A percentile compares a stretch with the other conserved stretches of the same genome.
These are phyloP conservation scores for Cercophora sp. DNA, from an alignment of 495 filamentous ascomycete species.

Conservation along the genomic window DNA sequence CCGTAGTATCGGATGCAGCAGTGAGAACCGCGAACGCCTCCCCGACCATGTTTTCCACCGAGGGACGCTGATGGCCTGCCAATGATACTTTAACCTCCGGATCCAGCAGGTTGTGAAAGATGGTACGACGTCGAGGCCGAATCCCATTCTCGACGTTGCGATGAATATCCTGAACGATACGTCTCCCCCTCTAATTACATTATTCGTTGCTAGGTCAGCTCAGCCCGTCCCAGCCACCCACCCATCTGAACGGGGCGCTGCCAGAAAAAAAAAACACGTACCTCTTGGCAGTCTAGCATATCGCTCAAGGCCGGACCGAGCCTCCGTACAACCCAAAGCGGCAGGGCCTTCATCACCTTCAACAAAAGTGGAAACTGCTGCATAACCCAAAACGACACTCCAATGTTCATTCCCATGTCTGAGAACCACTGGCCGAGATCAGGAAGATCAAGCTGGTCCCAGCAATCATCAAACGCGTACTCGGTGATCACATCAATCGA, in stretches of 20 bases:
- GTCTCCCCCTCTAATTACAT: no score
- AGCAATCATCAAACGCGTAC: slow-evolving; percentile 2
- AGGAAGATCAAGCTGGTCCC: not conserved
- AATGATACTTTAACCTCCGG: not conserved
- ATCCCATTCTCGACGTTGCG: not conserved
- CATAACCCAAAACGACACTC: not conserved
- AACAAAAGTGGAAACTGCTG: slow-evolving; percentile 1
- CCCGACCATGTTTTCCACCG: not conserved
- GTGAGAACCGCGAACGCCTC: not conserved
- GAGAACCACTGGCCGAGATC: slow-evolving; percentile 3
- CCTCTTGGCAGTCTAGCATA: not conserved
- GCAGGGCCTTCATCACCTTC: not conserved
- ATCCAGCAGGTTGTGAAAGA: slow-evolving; percentile 1
- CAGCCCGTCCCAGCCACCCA: no score
- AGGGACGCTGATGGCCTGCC: not conserved
- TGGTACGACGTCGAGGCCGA: not conserved
- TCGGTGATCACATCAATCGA: not conserved
- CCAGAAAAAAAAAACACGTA: no score
- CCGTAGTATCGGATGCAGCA: not conserved
- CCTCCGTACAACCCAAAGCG: not conserved
- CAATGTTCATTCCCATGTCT: not conserved
- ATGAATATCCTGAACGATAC: not conserved
- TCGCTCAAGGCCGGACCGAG: not conserved
- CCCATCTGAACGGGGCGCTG: no score
- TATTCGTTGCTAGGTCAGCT: no score